phyloP scores from a whole-genome alignment of 495 filamentous ascomycete genomes.

The Aspergillus nanangensis region DNA sequence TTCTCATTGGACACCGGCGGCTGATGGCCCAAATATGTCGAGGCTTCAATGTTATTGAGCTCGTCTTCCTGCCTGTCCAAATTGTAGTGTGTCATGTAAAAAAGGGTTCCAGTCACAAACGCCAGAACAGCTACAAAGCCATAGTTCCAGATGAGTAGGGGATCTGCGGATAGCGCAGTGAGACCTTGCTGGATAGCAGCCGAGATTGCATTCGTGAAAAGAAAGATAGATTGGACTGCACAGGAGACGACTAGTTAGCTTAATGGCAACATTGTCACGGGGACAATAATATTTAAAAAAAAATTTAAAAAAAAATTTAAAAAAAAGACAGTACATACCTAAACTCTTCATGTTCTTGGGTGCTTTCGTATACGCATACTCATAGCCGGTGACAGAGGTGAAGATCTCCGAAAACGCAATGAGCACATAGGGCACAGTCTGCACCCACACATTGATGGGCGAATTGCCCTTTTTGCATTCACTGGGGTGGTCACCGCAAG shows the following conservation, averaged over 20 bases:
- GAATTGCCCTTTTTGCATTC: slow-evolving; percentile 31
- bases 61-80: slow-evolving; percentile 61
- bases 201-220: slow-evolving; percentile 61
- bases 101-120: slow-evolving; percentile 49
- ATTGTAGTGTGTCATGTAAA: slow-evolving; percentile 52
- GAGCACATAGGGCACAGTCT: slow-evolving; percentile 57
- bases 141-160: slow-evolving; percentile 63
- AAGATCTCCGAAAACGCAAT: slow-evolving; percentile 66
- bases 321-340: slow-evolving; percentile 23
- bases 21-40: slow-evolving; percentile 12
- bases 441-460: slow-evolving; percentile 51
- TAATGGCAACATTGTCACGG: too few relatives aligned
- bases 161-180: slow-evolving; percentile 57
- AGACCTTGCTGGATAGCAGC: slow-evolving; percentile 61
- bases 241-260: slow-evolving; percentile 16
- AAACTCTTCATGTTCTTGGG: slow-evolving; percentile 34
- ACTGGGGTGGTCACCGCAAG: slow-evolving; percentile 48
- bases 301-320: too few relatives aligned
- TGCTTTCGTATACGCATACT: slow-evolving; percentile 43
- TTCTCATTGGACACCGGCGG: slow-evolving; percentile 2
- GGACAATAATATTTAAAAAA: too few relatives aligned
- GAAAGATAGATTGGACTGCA: slow-evolving; percentile 55
- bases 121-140: slow-evolving; percentile 58
- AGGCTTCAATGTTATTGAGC: slow-evolving; percentile 48
- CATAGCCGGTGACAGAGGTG: slow-evolving; percentile 52